phyloP scores from a whole-genome alignment of 345 rosid species.

The Corchorus capsularis region DNA sequence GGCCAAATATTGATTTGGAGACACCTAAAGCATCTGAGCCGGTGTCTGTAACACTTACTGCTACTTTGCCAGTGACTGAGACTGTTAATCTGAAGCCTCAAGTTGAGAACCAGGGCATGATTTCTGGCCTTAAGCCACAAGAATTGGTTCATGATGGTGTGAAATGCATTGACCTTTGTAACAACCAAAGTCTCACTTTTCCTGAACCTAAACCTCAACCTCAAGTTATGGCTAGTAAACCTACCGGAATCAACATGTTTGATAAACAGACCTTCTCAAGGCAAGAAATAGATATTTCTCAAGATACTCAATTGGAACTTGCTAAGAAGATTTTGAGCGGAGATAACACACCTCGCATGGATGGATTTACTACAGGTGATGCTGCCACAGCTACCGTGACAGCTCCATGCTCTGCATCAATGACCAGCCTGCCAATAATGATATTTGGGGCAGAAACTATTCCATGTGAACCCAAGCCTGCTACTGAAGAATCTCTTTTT shows the following conservation, averaged over 20 bases:
- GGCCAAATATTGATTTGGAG: slow-evolving; percentile 25
- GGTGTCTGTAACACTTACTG: slow-evolving; percentile 25
- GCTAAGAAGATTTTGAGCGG: slow-evolving; percentile 31
- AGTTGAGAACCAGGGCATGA: slow-evolving; percentile 32
- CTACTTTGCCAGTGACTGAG: slow-evolving; percentile 29
- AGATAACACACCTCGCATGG: slow-evolving; percentile 12
- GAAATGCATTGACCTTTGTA: slow-evolving; percentile 23
- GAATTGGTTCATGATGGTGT: slow-evolving; percentile 28
- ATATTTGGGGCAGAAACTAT: slow-evolving; percentile 31
- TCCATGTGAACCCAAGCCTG: slow-evolving; percentile 23
- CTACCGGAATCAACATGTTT: slow-evolving; percentile 29
- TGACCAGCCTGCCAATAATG: slow-evolving; percentile 26
- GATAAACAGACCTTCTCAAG: slow-evolving; percentile 24
- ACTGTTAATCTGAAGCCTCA: slow-evolving; percentile 27
- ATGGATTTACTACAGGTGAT: slow-evolving; percentile 18
- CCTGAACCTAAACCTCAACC: slow-evolving; percentile 32
- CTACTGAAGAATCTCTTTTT: slow-evolving; percentile 25
- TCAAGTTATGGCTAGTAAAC: slow-evolving; percentile 14
- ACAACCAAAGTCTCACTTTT: slow-evolving; percentile 23
- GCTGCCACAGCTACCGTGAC: slow-evolving; percentile 15
- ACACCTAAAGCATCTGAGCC: slow-evolving; percentile 31
- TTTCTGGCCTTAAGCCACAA: slow-evolving; percentile 29
- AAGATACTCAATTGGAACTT: slow-evolving; percentile 37
- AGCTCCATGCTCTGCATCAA: slow-evolving; percentile 19
- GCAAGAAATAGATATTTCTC: slow-evolving; percentile 30